A percentile compares a stretch with the other conserved stretches of the same genome.
phyloP scores from a whole-genome alignment of 257 asterid species.

The Scutellaria baicalensis region DNA sequence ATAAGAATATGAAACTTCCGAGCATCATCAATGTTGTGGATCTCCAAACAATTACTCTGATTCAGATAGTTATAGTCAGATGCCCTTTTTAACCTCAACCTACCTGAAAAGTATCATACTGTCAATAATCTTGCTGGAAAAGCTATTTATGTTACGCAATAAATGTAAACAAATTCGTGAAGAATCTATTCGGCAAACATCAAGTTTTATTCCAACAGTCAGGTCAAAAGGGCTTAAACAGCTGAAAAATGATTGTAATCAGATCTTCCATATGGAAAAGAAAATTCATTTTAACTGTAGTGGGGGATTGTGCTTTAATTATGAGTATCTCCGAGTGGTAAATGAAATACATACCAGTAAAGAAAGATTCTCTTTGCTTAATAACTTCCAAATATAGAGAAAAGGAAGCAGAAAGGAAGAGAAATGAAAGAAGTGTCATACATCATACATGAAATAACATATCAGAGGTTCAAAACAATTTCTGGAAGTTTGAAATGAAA shows the following conservation, averaged over 20 bases:
- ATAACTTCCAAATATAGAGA: background rate
- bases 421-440: background rate
- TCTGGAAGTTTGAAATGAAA: background rate
- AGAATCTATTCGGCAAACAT: background rate
- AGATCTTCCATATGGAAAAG: background rate
- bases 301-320: background rate
- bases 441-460: background rate
- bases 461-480: background rate
- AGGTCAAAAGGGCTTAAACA: background rate
- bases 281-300: background rate
- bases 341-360: background rate
- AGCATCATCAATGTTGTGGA: constrained; percentile 62
- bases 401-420: background rate
- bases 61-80: constrained; percentile 66
- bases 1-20: constrained; percentile 48
- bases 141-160: background rate
- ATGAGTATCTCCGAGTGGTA: background rate
- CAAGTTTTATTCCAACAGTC: background rate
- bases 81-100: constrained; percentile 61
- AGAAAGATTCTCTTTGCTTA: background rate
- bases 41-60: constrained; percentile 69
- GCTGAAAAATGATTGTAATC: background rate
- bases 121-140: constrained; percentile 1
- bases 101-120: constrained; percentile 37
- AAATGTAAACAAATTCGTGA: background rate